Percentiles rank a stretch among this genome's conserved stretches.
phyloP scores from a whole-genome alignment of 1,284 basidiomycete species.

The Vanrija sp. region DNA sequence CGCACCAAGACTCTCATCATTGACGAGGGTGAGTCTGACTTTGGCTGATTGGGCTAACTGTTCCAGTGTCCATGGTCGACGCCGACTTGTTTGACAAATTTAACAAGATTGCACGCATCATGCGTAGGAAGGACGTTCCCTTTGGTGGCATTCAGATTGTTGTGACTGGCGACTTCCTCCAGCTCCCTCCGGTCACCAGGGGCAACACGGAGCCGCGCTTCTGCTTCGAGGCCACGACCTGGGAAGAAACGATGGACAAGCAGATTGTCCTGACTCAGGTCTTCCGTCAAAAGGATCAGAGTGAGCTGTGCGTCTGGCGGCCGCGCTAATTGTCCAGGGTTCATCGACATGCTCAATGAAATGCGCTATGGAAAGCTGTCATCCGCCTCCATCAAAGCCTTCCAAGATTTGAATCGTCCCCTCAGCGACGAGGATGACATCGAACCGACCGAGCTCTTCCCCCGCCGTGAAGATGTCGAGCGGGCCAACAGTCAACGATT shows the following conservation, averaged over 20 bases:
- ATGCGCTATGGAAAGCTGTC: slow-evolving; percentile 77
- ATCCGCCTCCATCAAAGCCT: slow-evolving; percentile 57
- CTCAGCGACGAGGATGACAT: slow-evolving; percentile 64
- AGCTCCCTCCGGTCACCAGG: slow-evolving; percentile 85
- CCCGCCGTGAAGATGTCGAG: slow-evolving; percentile 78
- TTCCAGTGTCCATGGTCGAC: slow-evolving; percentile 92
- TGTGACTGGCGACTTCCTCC: slow-evolving; percentile 93
- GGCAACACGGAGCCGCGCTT: slow-evolving; percentile 56
- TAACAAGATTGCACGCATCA: slow-evolving; percentile 44
- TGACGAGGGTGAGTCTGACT: slow-evolving; percentile 78
- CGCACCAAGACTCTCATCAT: slow-evolving; percentile 79
- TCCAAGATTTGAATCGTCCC: slow-evolving; percentile 59
- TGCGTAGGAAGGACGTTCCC: slow-evolving; percentile 61
- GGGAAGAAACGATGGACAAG: slow-evolving; percentile 69
- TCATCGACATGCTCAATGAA: slow-evolving; percentile 85
- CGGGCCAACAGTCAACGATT: slow-evolving; percentile 67
- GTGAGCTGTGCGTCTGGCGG: slow-evolving; percentile 32
- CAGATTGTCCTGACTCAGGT: slow-evolving; percentile 86
- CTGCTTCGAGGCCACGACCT: slow-evolving; percentile 83
- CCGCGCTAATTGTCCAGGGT: slow-evolving; percentile 53
- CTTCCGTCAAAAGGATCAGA: slow-evolving; percentile 63
- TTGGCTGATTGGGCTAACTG: neutral
- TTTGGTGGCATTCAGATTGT: slow-evolving; percentile 97
- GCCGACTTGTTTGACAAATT: slow-evolving; percentile 62
- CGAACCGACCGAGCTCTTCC: slow-evolving; percentile 79